Percentiles rank a stretch among this genome's conserved stretches.
These are phyloP conservation scores for Saccharomycopsis fodiens DNA, from an alignment of 805 yeast genomes.

Conservation along the genomic window DNA sequence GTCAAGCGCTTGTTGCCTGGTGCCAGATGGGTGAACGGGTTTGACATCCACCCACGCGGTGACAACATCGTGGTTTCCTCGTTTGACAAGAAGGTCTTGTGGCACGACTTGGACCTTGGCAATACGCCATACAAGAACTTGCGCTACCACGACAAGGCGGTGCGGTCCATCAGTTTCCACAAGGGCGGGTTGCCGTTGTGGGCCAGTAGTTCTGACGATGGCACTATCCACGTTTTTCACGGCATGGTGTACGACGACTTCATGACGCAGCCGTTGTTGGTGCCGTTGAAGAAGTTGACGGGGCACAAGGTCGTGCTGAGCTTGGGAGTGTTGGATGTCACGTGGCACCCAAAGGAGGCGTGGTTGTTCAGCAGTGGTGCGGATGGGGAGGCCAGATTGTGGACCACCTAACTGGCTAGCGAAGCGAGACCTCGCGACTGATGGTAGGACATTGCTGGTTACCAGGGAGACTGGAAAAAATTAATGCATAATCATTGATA, in stretches of 20 bases:
- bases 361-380: conserved; percentile 98
- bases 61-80: conserved; percentile 90
- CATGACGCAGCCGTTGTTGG: conserved; percentile 91
- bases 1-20: conserved; percentile 88
- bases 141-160: conserved; percentile 92
- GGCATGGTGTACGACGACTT: conserved; percentile 93
- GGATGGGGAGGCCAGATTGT: conserved; percentile 88
- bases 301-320: conserved; percentile 80
- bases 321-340: conserved; percentile 78
- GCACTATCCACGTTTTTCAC: conserved; percentile 87
- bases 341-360: conserved; percentile 98
- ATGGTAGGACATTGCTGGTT: too few relatives aligned
- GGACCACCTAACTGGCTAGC: conserved; percentile 85
- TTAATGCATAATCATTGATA: too few relatives aligned
- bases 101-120: conserved; percentile 93
- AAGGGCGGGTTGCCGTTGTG: conserved; percentile 79
- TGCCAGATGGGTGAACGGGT: conserved; percentile 86
- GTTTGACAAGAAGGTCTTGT: conserved; percentile 87
- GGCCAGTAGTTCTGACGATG: conserved; percentile 94
- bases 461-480: too few relatives aligned
- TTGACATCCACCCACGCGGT: conserved; percentile 94
- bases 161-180: conserved; percentile 82
- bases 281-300: conserved; percentile 86
- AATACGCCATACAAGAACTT: conserved; percentile 90
- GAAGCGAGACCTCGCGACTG: too few relatives aligned